Base-by-base conservation (phyloP, 768 basidiomycete genomes). In the Trametes punicea region DNA sequence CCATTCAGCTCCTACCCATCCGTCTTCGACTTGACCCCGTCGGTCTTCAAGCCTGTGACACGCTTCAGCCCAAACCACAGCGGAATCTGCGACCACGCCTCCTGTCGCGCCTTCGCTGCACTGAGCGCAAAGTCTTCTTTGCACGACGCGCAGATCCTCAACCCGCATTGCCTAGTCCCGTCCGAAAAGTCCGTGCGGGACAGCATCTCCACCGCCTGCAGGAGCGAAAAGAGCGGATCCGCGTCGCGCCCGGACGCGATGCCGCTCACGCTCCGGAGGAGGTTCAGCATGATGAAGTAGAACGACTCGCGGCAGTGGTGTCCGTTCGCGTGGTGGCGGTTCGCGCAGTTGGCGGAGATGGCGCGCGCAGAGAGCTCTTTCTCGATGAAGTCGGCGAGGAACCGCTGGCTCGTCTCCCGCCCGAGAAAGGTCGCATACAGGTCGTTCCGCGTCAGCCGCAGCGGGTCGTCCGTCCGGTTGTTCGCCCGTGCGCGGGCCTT, bases 201-300 rank as follows among this genome's bases (percentile, higher is more conserved):
- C 41, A 90, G 74, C 88, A 90, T 89, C 63, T 87, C 87, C 51
- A 76, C 74, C 15, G 83, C 83, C 69, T 88, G 88, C 4, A 74
- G 63, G 40, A 90, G 78, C 53, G 87, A 86, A 64, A 77, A 87
- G 21, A 90, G 69, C 48, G 86, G 84, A 64, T 90, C 88, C 3
- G 83, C 87, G 63, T 90, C 87, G 23, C 88, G 76, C 44, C 88
- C 88, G 51, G 75, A 77, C 1, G 87, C 80, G 55, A 90, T 83
- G 0, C 88, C 88, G 0, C 85, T 83, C 40, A 90, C 79, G 20
- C 83, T 79, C 53, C 88, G 82, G 38, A 89, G 70, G 27, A 85
- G 72, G 67, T 90, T 88, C 55, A 90, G 78, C 74, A 81, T 81
- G 72, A 90, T 82, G 67, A 83, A 87, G 70, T 88, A 86, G 70